Base-by-base conservation (phyloP, 2,329 filamentous ascomycete genomes). In the Colletotrichum sojae region DNA sequence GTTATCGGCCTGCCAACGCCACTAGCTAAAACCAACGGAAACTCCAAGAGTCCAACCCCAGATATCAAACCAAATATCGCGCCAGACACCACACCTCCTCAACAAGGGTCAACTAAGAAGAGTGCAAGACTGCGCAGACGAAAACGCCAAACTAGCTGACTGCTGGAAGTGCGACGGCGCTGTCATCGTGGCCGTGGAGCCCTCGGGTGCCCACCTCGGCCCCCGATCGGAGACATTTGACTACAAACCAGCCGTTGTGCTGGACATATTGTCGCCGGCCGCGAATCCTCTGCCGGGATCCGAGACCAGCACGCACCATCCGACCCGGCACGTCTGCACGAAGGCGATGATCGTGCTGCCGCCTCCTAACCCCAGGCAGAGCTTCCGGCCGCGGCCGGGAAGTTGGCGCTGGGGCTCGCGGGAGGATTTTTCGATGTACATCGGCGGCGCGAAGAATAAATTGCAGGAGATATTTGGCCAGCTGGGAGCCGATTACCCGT, bases 121-220 rank as follows among this genome's bases (percentile, higher is more conserved):
- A 25, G 27, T 48, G 9, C 25, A 63, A 22, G 60, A 56, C 40
- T 63, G 60, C 52, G 60, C 60, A 18, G 20, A 49, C 15, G 60
- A 56, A 10, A 63, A 63, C 40, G 9, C 40, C 9, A 63, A 46
- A 16, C 60, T 63, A n/a, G 60, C 51, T 13, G 40, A 56, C 6
- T 56, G 60, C 51, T 63, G 60, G 60, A 49, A 20, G 5, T 20
- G 51, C 6, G 39, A 49, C 4, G n/a, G 46, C 15, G 39, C 56
- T 18, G 51, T 39, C 40, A 25, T 56, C 22, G 43, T 49, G 15
- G 40, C 51, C 9, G 55, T 51, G 40, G 51, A 63, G 13, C 25
- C 10, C 9, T 39, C 51, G 5, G 18, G 40, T 51, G 5, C 5
- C 9, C 36, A 25, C 18, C 15, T 6, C 3, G 22, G 25, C 22